Evolutionary conservation across 2,329 filamentous ascomycete genomes (phyloP), one percentile per base, ranked within the genome.

Genomic region (Pseudocercospora cruenta): DNA sequence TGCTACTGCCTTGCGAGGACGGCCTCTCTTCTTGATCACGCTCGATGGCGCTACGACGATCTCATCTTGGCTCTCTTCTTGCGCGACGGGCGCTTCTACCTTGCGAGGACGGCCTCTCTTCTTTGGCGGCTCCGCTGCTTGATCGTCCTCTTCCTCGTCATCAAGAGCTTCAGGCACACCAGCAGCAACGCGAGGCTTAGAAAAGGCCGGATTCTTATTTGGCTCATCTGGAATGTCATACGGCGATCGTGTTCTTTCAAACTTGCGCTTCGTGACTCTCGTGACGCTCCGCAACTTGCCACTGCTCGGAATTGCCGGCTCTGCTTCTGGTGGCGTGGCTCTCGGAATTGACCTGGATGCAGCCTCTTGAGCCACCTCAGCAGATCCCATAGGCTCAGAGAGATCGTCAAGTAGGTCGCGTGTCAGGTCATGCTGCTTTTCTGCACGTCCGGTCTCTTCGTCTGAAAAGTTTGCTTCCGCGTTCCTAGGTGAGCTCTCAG

Each of bases 21-120:
- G 36, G 36, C 36, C 36, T n/a, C 36, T 26, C 47, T 62, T 60
- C 36, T 39, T 57, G 26, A n/a, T 33, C 9, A 39, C 14, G 28
- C 53, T 47, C 7, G 49, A 22, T 10, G 36, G 33, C 2, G 60
- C 66, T 16, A 57, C 55, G 19, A 43, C 47, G 5, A 65, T 67
- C 47, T 65, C 59, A 22, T 65, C 53, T n/a, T 65, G 36, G 21
- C 59, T 58, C 4, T 62, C 31, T 4, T 63, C 62, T 22, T 49
- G 7, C 28, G 31, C 54, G 10, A 22, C 49, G 9, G 47, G 26
- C 10, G 16, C 49, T 12, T 16, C 36, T 5, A 12, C 49, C 31
- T 49, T 54, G 24, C 51, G 4, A 9, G 54, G 39, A 10, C 39
- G 49, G 7, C 55, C 39, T 24, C 36, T 58, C 28, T 59, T 53